Conservation (phyloP, 805 yeast genomes). For the Suhomyces faveliae region DNA sequence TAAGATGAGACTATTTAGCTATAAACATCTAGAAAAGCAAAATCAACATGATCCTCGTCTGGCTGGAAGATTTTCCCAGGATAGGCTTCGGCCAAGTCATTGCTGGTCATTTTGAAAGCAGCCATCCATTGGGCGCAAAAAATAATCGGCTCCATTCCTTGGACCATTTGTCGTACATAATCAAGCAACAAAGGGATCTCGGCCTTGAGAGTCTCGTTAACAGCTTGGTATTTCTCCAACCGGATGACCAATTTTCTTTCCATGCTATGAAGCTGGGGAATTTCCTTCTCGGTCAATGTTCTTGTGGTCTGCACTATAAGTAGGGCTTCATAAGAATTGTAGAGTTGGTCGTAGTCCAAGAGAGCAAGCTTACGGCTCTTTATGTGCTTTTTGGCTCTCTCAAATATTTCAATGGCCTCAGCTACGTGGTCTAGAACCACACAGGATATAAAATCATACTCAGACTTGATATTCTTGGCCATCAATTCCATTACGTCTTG, state of each 20-base stretch:
- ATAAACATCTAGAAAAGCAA: background rate
- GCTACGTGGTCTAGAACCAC: background rate
- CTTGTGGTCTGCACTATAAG: constrained; percentile 36
- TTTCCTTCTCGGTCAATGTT: constrained; percentile 29
- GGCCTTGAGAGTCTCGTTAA: constrained; percentile 39
- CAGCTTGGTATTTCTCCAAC: constrained; percentile 28
- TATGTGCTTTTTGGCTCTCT: constrained; percentile 25
- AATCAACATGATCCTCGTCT: background rate
- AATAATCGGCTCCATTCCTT: constrained; percentile 29
- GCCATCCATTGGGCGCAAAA: constrained; percentile 34
- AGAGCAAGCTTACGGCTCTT: constrained; percentile 32
- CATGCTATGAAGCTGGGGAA: constrained; percentile 22
- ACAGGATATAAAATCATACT: constrained; percentile 7
- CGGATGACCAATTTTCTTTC: constrained; percentile 25
- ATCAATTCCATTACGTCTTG: constrained; percentile 15
- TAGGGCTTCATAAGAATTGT: constrained; percentile 26
- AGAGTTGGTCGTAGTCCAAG: constrained; percentile 37
- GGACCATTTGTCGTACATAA: constrained; percentile 28
- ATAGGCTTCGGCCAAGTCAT: background rate
- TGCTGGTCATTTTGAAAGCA: background rate
- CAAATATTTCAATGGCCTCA: constrained; percentile 17
- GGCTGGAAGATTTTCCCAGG: background rate
- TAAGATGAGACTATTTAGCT: too few species aligned
- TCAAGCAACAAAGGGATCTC: constrained; percentile 48
- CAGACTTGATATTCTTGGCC: constrained; percentile 10